phyloP scores from a whole-genome alignment of 495 filamentous ascomycete species.

The Rhypophila decipiens region DNA sequence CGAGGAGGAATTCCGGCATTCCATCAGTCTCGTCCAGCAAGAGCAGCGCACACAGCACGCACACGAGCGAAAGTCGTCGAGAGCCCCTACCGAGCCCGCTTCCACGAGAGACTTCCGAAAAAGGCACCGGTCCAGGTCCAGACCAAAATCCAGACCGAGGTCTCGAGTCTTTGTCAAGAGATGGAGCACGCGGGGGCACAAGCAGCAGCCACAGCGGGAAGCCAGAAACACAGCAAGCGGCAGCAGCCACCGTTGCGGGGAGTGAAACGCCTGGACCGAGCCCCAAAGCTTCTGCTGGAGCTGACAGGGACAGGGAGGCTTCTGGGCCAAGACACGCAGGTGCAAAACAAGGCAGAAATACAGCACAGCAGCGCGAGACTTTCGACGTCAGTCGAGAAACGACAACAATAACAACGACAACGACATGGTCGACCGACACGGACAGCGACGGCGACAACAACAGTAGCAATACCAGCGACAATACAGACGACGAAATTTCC shows the following conservation, averaged over 20 bases:
- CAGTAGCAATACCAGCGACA: neutral
- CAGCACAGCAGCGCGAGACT: conserved; percentile 1
- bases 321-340: neutral
- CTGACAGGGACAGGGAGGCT: neutral
- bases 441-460: conserved; percentile 6
- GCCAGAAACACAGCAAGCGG: conserved; percentile 4
- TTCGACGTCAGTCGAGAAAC: conserved; percentile 7
- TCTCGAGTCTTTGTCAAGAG: neutral
- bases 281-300: no score
- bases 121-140: neutral
- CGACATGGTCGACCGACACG: conserved; percentile 1
- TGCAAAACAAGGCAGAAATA: conserved; percentile 1
- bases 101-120: neutral
- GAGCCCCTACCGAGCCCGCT: no score
- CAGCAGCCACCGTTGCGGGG: neutral
- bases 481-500: neutral
- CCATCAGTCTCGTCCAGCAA: conserved; percentile 24
- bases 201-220: neutral
- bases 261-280: neutral
- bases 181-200: neutral
- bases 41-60: conserved; percentile 14
- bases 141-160: neutral
- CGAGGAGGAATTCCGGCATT: conserved; percentile 36
- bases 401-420: conserved; percentile 9
- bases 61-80: conserved; percentile 14